Base-by-base conservation (phyloP, 1,139 yeast species). In the Taphrina deformans region DNA sequence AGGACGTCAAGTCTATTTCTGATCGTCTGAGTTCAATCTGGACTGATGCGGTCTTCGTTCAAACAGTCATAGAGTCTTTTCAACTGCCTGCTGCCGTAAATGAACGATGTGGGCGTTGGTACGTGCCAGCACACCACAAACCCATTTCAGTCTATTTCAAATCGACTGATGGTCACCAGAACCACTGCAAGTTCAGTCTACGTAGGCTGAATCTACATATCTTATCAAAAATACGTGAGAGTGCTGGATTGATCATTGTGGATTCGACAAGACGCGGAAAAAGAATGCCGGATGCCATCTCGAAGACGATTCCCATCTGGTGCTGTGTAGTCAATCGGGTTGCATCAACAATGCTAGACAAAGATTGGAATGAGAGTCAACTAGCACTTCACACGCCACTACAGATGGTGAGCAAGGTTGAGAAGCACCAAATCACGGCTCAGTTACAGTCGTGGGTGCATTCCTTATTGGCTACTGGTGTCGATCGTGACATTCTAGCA, bases 261-360 rank as follows among this genome's bases (percentile, higher is more conserved):
- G 97, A 91, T 74, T 88, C 96, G 9, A 90, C 97, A 0, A 77
- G 96, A 69, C 78, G 90, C 62, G 96, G 97, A 1, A 91, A 90
- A 72, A 76, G 83, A 38, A 85, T 90, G 75, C 96, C 97, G 0
- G 97, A 91, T 75, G 88, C 97, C 0, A 76, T 89, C 9, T 86
- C 90, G 71, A 91, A 90, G 71, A 90, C 97, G 0, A 79, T 90
- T 1, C 97, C 97, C 0, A 87, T 89, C 1, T 91, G 97, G 97
- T 88, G 96, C 75, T 88, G 93, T 0, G 93, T 89, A 5, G 68
- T 90, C 29, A 88, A 88, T 72, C 75, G 76, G 38, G 75, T 84
- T 71, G 80, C 79, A 67, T 83, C 72, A 1, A 26, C 35, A n/a
- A 44, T 55, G 16, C 58, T 26, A 5, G 31, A 48, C 14, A 29